These are phyloP conservation scores for Aspergillus flavus DNA, from an alignment of 2,329 filamentous ascomycete genomes.

Conservation along the genomic window DNA sequence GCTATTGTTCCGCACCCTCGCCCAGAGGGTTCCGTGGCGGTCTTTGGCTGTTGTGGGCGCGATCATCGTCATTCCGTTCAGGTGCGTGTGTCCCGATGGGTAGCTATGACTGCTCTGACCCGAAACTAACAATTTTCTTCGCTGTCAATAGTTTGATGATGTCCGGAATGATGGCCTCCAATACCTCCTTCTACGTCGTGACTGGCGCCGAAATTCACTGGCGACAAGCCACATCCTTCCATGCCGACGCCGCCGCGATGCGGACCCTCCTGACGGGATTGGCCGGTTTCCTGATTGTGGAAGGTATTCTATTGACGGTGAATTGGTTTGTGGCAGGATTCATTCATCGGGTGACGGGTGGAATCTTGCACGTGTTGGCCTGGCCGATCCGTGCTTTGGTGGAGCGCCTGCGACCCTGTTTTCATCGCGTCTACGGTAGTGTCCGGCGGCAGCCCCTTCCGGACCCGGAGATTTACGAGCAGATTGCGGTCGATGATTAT, in stretches of 20 bases:
- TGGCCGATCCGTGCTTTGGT: slow-evolving; percentile 24
- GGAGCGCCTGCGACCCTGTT: slow-evolving; percentile 13
- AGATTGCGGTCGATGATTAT: slow-evolving; percentile 28
- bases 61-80: slow-evolving; percentile 30
- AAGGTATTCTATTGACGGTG: slow-evolving; percentile 27
- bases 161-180: slow-evolving; percentile 37
- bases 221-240: slow-evolving; percentile 36
- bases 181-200: slow-evolving; percentile 37
- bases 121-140: not conserved
- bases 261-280: slow-evolving; percentile 36
- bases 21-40: slow-evolving; percentile 27
- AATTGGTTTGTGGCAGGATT: slow-evolving; percentile 28
- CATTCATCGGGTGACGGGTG: slow-evolving; percentile 30
- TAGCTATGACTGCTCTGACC: not conserved
- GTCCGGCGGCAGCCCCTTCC: slow-evolving; percentile 13
- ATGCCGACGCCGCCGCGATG: slow-evolving; percentile 36
- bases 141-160: slow-evolving; percentile 27
- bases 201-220: slow-evolving; percentile 42
- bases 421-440: slow-evolving; percentile 12
- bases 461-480: slow-evolving; percentile 28
- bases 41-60: slow-evolving; percentile 22
- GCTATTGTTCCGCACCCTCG: slow-evolving; percentile 26
- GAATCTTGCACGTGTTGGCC: slow-evolving; percentile 28
- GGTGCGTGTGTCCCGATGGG: slow-evolving; percentile 22
- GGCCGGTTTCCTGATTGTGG: slow-evolving; percentile 36